Conservation (phyloP, 2,329 filamentous ascomycete genomes). For the Biscogniauxia sp. region DNA sequence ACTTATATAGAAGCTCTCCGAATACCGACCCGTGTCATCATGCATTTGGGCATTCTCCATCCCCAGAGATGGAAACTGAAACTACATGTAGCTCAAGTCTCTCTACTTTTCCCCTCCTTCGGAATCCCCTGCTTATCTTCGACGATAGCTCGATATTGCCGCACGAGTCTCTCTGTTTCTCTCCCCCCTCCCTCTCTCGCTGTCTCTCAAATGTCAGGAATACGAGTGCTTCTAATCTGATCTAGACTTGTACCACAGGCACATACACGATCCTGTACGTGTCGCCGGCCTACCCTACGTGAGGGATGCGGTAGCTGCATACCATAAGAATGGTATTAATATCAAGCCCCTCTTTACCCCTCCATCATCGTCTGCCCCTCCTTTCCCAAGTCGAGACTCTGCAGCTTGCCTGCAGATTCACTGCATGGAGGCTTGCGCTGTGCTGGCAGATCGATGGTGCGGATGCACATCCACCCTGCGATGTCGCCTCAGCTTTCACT, state of each 20-base stretch:
- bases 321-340: neutral
- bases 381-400: slow-evolving; percentile 22
- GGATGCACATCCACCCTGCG: slow-evolving; percentile 16
- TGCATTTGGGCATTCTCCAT: too few relatives aligned
- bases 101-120: neutral
- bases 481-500: slow-evolving; percentile 18
- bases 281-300: neutral
- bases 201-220: neutral
- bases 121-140: neutral
- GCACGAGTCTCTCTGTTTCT: too few relatives aligned
- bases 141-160: neutral
- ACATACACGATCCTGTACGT: neutral
- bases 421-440: slow-evolving; percentile 29
- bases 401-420: slow-evolving; percentile 26
- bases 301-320: neutral
- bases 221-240: neutral
- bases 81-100: neutral
- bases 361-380: slow-evolving; percentile 24
- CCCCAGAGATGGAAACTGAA: too few relatives aligned
- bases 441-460: slow-evolving; percentile 27
- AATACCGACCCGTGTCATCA: neutral
- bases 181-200: too few relatives aligned
- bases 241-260: neutral
- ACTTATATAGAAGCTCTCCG: neutral
- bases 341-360: slow-evolving; percentile 1